A percentile compares a stretch with the other conserved stretches of the same genome.
These are phyloP conservation scores for Pleurostoma richardsiae DNA, from an alignment of 2,329 filamentous ascomycete genomes.

Conservation along the genomic window DNA sequence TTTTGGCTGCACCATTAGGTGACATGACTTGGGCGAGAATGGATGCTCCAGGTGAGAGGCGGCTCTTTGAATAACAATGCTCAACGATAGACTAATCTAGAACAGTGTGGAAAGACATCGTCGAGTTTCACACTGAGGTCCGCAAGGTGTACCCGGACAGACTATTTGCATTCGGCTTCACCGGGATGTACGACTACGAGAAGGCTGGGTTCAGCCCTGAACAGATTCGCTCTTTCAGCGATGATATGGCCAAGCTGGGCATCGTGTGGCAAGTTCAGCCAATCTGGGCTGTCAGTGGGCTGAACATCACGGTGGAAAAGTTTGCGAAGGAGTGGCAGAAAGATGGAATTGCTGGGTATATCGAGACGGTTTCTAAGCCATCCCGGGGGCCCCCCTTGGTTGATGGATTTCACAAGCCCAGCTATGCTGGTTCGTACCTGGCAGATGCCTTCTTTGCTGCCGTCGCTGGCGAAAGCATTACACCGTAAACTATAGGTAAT, in stretches of 20 bases:
- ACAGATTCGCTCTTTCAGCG: constrained; percentile 21
- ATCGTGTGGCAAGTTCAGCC: constrained; percentile 35
- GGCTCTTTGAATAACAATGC: neutral
- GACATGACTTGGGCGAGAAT: constrained; percentile 10
- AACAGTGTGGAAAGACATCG: constrained; percentile 27
- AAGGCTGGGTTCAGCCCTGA: constrained; percentile 25
- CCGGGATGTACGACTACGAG: constrained; percentile 26
- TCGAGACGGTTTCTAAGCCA: constrained; percentile 17
- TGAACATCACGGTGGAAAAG: constrained; percentile 25
- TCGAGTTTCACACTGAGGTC: constrained; percentile 27
- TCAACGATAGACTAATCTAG: neutral
- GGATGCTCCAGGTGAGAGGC: constrained; percentile 4
- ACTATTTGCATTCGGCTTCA: constrained; percentile 32
- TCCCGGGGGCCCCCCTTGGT: constrained; percentile 19
- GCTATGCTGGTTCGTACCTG: constrained; percentile 26
- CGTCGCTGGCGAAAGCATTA: constrained; percentile 18
- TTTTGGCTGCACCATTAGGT: constrained; percentile 5
- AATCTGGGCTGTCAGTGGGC: constrained; percentile 28
- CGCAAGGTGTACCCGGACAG: constrained; percentile 26
- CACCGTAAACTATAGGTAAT: neutral
- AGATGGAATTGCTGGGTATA: constrained; percentile 28
- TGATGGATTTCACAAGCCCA: constrained; percentile 28
- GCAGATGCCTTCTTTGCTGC: constrained; percentile 30
- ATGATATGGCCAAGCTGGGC: constrained; percentile 27
- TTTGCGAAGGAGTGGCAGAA: constrained; percentile 25